phyloP scores from a whole-genome alignment of 768 basidiomycete species.

The Phylloporus sp. region DNA sequence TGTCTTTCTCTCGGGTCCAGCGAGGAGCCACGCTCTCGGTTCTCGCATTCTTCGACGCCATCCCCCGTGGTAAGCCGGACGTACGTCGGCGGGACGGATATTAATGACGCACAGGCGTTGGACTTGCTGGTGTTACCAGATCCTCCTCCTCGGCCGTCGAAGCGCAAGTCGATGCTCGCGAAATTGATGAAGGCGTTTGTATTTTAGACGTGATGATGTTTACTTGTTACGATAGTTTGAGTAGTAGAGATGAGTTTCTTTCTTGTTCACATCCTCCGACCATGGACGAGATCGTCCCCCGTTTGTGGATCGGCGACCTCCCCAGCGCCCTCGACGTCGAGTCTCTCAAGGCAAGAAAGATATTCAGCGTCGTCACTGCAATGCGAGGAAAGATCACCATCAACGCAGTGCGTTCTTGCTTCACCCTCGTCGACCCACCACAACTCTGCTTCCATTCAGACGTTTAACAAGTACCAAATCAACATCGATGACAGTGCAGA shows the following conservation, averaged over 20 bases:
- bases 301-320: conserved; percentile 83
- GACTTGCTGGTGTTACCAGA: not conserved
- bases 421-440: no score
- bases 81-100: not conserved
- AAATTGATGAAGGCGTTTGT: conserved; percentile 10
- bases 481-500: conserved; percentile 71
- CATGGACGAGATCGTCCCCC: conserved; percentile 77
- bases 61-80: conserved; percentile 15
- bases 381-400: conserved; percentile 68
- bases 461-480: conserved; percentile 75
- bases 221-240: not conserved
- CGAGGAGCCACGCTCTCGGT: conserved; percentile 21
- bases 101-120: not conserved
- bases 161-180: conserved; percentile 15
- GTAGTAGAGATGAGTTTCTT: not conserved
- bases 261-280: not conserved
- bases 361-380: conserved; percentile 67
- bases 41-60: conserved; percentile 14
- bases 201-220: not conserved
- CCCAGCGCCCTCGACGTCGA: conserved; percentile 60
- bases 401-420: conserved; percentile 50
- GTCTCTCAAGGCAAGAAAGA: conserved; percentile 61
- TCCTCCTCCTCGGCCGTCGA: not conserved
- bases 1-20: conserved; percentile 1
- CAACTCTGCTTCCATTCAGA: conserved; percentile 30